A percentile compares a stretch with the other conserved stretches of the same genome.
Conservation (phyloP, 2,329 filamentous ascomycete genomes). For the Neonectria sp. region DNA sequence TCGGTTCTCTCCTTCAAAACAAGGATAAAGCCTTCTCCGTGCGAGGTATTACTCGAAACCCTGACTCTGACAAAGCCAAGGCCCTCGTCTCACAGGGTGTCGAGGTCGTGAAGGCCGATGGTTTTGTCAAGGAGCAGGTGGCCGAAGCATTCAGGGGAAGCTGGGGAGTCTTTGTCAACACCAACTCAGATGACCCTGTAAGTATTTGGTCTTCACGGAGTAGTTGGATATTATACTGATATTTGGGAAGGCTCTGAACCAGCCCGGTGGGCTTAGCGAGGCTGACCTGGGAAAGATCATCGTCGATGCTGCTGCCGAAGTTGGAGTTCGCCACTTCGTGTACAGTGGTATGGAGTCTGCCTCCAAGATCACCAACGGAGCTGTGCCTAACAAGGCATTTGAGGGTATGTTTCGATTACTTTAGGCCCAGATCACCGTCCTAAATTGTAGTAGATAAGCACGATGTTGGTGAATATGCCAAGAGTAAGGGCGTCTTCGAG, state of each 20-base stretch:
- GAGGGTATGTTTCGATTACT: constrained; percentile 48
- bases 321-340: constrained; percentile 54
- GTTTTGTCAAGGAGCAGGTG: constrained; percentile 42
- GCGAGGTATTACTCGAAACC: constrained; percentile 49
- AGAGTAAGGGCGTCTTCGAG: constrained; percentile 50
- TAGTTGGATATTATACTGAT: constrained; percentile 18
- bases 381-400: constrained; percentile 49
- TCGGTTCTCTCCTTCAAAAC: constrained; percentile 50
- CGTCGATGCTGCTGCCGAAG: constrained; percentile 52
- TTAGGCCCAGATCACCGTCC: not conserved
- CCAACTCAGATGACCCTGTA: constrained; percentile 51
- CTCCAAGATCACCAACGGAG: constrained; percentile 52
- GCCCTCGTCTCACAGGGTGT: constrained; percentile 44
- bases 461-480: constrained; percentile 56
- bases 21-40: constrained; percentile 46
- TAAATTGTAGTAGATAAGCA: constrained; percentile 53
- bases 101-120: constrained; percentile 52
- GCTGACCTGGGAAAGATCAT: constrained; percentile 54
- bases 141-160: constrained; percentile 49
- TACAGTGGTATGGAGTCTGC: constrained; percentile 55
- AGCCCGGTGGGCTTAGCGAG: constrained; percentile 49
- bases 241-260: constrained; percentile 40
- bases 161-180: constrained; percentile 54
- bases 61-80: constrained; percentile 49
- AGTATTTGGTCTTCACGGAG: constrained; percentile 7